phyloP scores from a whole-genome alignment of 352 stramenopile genomes.

The Phytopythium delawarense region DNA sequence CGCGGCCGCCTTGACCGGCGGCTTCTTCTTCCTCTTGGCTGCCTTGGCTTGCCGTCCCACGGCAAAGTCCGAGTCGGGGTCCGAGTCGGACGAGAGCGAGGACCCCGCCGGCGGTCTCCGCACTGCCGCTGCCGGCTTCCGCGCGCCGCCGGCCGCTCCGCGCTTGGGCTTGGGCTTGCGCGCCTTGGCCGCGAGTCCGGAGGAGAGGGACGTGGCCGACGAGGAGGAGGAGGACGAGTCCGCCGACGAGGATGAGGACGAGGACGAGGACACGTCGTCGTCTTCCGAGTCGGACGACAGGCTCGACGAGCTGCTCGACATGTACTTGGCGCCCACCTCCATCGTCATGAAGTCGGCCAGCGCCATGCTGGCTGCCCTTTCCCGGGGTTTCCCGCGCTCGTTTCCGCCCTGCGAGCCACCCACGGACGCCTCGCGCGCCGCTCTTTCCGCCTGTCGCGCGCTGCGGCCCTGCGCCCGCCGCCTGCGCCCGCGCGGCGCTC shows the following conservation, averaged over 20 bases:
- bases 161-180: constrained; percentile 21
- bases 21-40: constrained; percentile 23
- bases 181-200: constrained; percentile 7
- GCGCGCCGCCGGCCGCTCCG: constrained; percentile 1
- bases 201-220: constrained; percentile 12
- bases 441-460: background rate
- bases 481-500: constrained; percentile 11
- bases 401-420: background rate
- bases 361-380: constrained; percentile 35
- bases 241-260: constrained; percentile 35
- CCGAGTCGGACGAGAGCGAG: constrained; percentile 14
- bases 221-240: constrained; percentile 32
- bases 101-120: background rate
- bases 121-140: constrained; percentile 4
- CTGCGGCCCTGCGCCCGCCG: background rate
- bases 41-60: background rate
- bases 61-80: constrained; percentile 24
- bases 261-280: constrained; percentile 32
- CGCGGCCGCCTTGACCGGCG: constrained; percentile 12
- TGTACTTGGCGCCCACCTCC: constrained; percentile 69
- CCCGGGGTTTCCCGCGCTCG: background rate
- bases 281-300: constrained; percentile 71
- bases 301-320: constrained; percentile 77
- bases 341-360: constrained; percentile 71
- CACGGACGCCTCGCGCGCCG: background rate